Conservation (phyloP, 2,329 filamentous ascomycete genomes). For the Bipolaris bicolor region DNA sequence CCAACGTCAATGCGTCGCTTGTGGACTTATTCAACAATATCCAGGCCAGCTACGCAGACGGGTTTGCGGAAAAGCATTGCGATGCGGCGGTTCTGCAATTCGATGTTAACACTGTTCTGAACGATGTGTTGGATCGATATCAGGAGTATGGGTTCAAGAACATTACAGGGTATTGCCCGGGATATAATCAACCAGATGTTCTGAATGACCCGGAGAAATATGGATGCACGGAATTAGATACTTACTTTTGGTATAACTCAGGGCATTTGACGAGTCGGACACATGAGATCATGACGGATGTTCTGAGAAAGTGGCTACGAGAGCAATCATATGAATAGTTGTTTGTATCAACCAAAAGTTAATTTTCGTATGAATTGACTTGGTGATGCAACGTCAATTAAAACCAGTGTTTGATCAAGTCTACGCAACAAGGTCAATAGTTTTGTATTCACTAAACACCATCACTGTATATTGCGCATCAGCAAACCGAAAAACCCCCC, state of each 20-base stretch:
- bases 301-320: slow-evolving; percentile 27
- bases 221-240: slow-evolving; percentile 52
- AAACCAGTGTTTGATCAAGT: too few species aligned
- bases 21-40: slow-evolving; percentile 55
- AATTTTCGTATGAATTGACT: too few species aligned
- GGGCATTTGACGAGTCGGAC: slow-evolving; percentile 55
- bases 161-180: slow-evolving; percentile 54
- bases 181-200: slow-evolving; percentile 56
- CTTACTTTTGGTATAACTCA: slow-evolving; percentile 58
- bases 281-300: slow-evolving; percentile 49
- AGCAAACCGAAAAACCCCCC: not conserved
- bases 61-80: slow-evolving; percentile 42
- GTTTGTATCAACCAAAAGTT: not conserved
- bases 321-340: slow-evolving; percentile 3
- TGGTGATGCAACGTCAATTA: too few species aligned
- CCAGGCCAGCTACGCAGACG: slow-evolving; percentile 42
- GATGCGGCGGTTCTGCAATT: slow-evolving; percentile 52
- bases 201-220: slow-evolving; percentile 52
- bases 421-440: too few species aligned
- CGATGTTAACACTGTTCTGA: slow-evolving; percentile 53
- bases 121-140: slow-evolving; percentile 52
- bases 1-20: slow-evolving; percentile 55
- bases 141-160: slow-evolving; percentile 54
- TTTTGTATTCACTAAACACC: too few species aligned
- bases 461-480: not conserved